Base-by-base conservation (phyloP, 331 rosid genomes). In the Cydonia oblonga region DNA sequence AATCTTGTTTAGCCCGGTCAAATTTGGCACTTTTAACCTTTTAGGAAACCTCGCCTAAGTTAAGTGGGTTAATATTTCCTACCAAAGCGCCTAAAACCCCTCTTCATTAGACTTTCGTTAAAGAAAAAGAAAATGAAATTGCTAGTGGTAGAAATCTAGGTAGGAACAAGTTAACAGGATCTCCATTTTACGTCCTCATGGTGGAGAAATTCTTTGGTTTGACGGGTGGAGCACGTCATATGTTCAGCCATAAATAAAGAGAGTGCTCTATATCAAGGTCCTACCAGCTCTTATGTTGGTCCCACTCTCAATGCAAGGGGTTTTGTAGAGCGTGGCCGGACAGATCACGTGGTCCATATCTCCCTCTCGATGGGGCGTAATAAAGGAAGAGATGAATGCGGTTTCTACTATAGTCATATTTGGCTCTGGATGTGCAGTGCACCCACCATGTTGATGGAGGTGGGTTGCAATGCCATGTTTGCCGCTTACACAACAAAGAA, bases 401-500 rank as follows among this genome's bases (percentile, higher is more conserved):
- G 12, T 7, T 53, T 53, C 24, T 53, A n/a, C 4, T 53, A 7
- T n/a, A 0, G 13, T 7, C 24, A 3, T 49, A 49, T 49, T 49
- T 49, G 54, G 20, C 54, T 49, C 1, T 15, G 20, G 20, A 2
- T 49, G 54, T 46, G 7, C 52, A 44, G 52, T 44, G 53, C 53
- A 46, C 53, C 53, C 53, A n/a, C n/a, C n/a, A n/a, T n/a, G n/a
- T n/a, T n/a, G n/a, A n/a, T n/a, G n/a, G n/a, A n/a, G n/a, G n/a
- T n/a, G n/a, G n/a, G n/a, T n/a, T n/a, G 77, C 9, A 53, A n/a
- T 7, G 23, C 57, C 24, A 78, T 80, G 86, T 73, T 64, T 24
- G 78, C 83, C 63, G 62, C 72, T 59, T 44, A n/a, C 70, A 12
- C 71, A 29, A 74, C 85, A 70, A 22, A 19, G 29, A 64, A 69